Evolutionary conservation across 306 rosid species (phyloP).

Genomic region (Vigna nakashimae): DNA sequence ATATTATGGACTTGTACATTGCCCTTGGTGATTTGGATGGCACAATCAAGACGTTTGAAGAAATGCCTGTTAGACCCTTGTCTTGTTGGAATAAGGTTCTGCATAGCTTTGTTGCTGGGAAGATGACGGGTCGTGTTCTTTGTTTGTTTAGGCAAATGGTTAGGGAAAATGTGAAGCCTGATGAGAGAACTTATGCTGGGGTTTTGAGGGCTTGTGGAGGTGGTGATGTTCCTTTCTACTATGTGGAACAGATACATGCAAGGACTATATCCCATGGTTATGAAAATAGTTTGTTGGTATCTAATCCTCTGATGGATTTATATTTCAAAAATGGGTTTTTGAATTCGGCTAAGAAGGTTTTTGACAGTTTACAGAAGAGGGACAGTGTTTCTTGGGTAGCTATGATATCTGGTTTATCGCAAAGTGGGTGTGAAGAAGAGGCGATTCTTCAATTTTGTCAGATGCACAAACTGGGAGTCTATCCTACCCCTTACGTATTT

Average conservation of each 20-base stretch:
- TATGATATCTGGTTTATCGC: slow-evolving; percentile 84
- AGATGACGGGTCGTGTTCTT: slow-evolving; percentile 46
- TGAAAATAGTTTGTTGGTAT: slow-evolving; percentile 54
- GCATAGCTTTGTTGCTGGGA: slow-evolving; percentile 48
- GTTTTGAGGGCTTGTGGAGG: slow-evolving; percentile 75
- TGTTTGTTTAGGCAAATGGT: slow-evolving; percentile 62
- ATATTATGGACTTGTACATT: slow-evolving; percentile 60
- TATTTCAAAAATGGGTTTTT: slow-evolving; percentile 65
- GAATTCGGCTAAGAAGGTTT: slow-evolving; percentile 72
- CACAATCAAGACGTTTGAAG: slow-evolving; percentile 66
- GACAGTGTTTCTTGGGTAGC: slow-evolving; percentile 94
- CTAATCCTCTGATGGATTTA: slow-evolving; percentile 76
- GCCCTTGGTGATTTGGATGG: slow-evolving; percentile 54
- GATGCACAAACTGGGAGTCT: slow-evolving; percentile 68
- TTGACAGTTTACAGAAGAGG: slow-evolving; percentile 52
- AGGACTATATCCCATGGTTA: slow-evolving; percentile 67
- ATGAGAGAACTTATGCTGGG: slow-evolving; percentile 61
- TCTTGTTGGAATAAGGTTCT: slow-evolving; percentile 75
- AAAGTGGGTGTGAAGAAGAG: slow-evolving; percentile 70
- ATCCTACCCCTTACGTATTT: slow-evolving; percentile 77
- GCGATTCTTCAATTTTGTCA: slow-evolving; percentile 69
- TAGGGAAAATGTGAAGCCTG: slow-evolving; percentile 54
- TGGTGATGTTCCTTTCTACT: slow-evolving; percentile 50
- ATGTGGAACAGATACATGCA: slow-evolving; percentile 75
- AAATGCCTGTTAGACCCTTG: slow-evolving; percentile 53